These are phyloP conservation scores for Colletotrichum brevisporum DNA, from an alignment of 2,329 filamentous ascomycete genomes.

Conservation along the genomic window DNA sequence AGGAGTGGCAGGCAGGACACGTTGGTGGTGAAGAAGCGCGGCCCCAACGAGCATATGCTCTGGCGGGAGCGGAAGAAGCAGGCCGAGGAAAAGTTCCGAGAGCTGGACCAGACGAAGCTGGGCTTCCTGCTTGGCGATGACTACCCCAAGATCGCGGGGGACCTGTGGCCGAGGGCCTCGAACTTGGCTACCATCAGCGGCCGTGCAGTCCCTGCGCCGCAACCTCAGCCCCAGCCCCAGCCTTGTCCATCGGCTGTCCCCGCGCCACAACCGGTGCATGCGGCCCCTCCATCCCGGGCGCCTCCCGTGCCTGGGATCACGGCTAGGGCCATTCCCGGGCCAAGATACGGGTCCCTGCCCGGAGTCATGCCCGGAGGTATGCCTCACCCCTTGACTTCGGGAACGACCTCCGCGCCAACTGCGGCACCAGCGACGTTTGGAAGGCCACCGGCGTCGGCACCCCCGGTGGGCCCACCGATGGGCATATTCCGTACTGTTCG, in stretches of 20 bases:
- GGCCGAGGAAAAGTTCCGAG: constrained; percentile 13
- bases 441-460: not conserved
- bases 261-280: no score
- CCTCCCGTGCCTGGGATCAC: no score
- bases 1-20: constrained; percentile 29
- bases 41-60: not conserved
- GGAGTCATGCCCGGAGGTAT: no score
- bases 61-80: constrained; percentile 2
- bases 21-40: constrained; percentile 47
- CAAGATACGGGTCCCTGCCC: no score
- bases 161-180: constrained; percentile 14
- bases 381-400: not conserved
- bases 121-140: constrained; percentile 26
- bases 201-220: not conserved
- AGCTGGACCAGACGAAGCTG: constrained; percentile 32
- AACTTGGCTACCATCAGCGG: not conserved
- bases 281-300: no score
- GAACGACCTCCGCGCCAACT: not conserved
- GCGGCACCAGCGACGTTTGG: not conserved
- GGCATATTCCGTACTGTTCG: not conserved
- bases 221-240: no score
- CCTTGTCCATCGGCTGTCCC: no score
- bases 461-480: not conserved
- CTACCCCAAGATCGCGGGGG: constrained; percentile 13
- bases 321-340: no score